A percentile compares a stretch with the other conserved stretches of the same genome.
phyloP scores from a whole-genome alignment of 192 early-diverging fungal species.

The Rhizophlyctis rosea region DNA sequence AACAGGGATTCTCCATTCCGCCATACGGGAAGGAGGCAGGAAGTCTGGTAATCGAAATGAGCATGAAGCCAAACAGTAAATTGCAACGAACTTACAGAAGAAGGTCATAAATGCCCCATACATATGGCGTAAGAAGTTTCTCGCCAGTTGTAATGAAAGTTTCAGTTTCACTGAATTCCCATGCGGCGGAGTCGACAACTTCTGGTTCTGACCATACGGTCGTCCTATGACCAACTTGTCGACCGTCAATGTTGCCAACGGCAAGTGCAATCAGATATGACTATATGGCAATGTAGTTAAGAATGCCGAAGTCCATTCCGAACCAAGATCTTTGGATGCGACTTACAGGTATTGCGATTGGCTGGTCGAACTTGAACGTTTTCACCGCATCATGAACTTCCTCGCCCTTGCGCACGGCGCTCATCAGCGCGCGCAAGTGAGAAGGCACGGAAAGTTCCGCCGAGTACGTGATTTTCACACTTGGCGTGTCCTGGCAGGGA shows the following conservation, averaged over 20 bases:
- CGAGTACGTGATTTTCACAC: slow-evolving; percentile 79
- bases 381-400: slow-evolving; percentile 39
- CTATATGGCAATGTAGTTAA: slow-evolving; percentile 16
- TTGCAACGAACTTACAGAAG: slow-evolving; percentile 49
- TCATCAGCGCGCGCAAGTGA: slow-evolving; percentile 89
- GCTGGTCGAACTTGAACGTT: slow-evolving; percentile 81
- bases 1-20: slow-evolving; percentile 96
- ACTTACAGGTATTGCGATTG: slow-evolving; percentile 73
- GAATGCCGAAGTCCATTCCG: no score
- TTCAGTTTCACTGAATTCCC: slow-evolving; percentile 82
- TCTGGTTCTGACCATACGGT: slow-evolving; percentile 98
- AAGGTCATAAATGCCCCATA: slow-evolving; percentile 95
- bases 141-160: slow-evolving; percentile 55
- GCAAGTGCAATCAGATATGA: slow-evolving; percentile 95
- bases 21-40: slow-evolving; percentile 87
- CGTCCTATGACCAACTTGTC: slow-evolving; percentile 83
- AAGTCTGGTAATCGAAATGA: slow-evolving; percentile 39
- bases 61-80: slow-evolving; percentile 15
- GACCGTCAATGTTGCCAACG: slow-evolving; percentile 80
- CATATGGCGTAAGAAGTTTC: slow-evolving; percentile 78
- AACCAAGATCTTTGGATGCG: no score
- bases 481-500: slow-evolving; percentile 65
- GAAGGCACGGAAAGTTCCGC: slow-evolving; percentile 75
- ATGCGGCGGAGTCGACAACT: slow-evolving; percentile 80
- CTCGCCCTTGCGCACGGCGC: slow-evolving; percentile 71